Evolutionary conservation across 306 rosid genomes (phyloP), one percentile per base, ranked within the genome.

Genomic region (Cicer arietinum): DNA sequence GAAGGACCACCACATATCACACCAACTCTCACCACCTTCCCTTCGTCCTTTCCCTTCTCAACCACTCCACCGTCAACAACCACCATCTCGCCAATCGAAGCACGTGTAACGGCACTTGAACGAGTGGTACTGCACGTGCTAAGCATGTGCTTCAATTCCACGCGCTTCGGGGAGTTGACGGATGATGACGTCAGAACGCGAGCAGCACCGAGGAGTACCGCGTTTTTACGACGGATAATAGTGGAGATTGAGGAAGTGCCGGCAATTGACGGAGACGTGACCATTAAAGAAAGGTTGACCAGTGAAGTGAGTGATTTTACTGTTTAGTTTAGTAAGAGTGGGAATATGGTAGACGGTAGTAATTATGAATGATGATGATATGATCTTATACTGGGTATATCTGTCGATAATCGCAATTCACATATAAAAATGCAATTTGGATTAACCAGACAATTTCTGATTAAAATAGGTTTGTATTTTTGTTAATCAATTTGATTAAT

Each of bases 1-100:
- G 97, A 91, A 35, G 97, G 98, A 69, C 98, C 98, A 4, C 98
- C 98, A 20, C 98, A 94, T 8, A 94, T 73, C 46, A 94, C 77
- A 18, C 96, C 98, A 7, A 94, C 96, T 80, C 80, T 90, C 85
- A 94, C 17, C 25, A 59, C 84, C 66, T 72, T 84, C 12, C 73
- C 76, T 9, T 75, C 71, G 35, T 75, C 84, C 8, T 13, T 50
- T 37, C 11, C 80, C 54, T 79, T 71, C 75, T 84, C 81, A 13
- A 35, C 66, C 17, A 75, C 39, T 14, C 14, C 74, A 10, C 65
- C 86, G 47, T 10, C 81, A 42, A 80, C 79, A 44, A 42, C 82
- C 52, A 74, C 84, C 63, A 46, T 78, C 61, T 80, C 86, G 22
- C 12, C 46, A 0, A 14, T 7, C 1, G 83, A 39, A 14, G 87